Percentiles rank a stretch among this genome's conserved stretches.
These are phyloP conservation scores for Colletotrichum viniferum DNA, from an alignment of 2,329 filamentous ascomycete species.

Conservation along the genomic window DNA sequence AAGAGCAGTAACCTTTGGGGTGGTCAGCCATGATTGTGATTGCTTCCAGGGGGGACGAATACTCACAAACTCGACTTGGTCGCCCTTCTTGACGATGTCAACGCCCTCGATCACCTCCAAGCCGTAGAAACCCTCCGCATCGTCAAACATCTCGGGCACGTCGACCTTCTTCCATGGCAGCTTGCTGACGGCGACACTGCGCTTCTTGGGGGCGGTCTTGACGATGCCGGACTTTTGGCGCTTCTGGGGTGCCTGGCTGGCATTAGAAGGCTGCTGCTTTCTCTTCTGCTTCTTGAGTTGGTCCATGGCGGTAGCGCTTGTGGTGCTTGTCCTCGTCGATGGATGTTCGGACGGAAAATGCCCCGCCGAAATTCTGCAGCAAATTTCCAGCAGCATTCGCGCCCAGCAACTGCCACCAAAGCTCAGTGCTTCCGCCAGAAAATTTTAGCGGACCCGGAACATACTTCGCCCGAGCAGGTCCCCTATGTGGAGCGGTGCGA, in stretches of 20 bases:
- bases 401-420: not conserved
- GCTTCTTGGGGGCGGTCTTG: constrained; percentile 30
- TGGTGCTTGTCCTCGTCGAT: not conserved
- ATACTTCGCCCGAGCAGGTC: not conserved
- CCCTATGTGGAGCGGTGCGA: rapidly evolving
- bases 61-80: constrained; percentile 61
- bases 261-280: constrained; percentile 10
- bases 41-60: rapidly evolving
- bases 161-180: constrained; percentile 63
- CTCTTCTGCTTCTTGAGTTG: constrained; percentile 18
- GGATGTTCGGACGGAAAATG: not conserved
- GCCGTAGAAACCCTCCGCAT: constrained; percentile 93
- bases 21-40: not conserved
- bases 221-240: constrained; percentile 16
- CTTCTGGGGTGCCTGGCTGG: constrained; percentile 7
- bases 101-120: constrained; percentile 93
- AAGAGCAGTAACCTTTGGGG: not conserved
- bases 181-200: constrained; percentile 48
- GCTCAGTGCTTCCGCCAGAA: not conserved
- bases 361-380: constrained; percentile 8
- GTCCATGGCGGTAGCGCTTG: constrained; percentile 3
- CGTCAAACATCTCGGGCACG: constrained; percentile 79
- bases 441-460: constrained; percentile 19
- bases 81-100: constrained; percentile 74
- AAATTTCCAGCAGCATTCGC: not conserved